Evolutionary conservation across 2,329 filamentous ascomycete genomes (phyloP).

Genomic region (Alternaria hordeiaustralica): DNA sequence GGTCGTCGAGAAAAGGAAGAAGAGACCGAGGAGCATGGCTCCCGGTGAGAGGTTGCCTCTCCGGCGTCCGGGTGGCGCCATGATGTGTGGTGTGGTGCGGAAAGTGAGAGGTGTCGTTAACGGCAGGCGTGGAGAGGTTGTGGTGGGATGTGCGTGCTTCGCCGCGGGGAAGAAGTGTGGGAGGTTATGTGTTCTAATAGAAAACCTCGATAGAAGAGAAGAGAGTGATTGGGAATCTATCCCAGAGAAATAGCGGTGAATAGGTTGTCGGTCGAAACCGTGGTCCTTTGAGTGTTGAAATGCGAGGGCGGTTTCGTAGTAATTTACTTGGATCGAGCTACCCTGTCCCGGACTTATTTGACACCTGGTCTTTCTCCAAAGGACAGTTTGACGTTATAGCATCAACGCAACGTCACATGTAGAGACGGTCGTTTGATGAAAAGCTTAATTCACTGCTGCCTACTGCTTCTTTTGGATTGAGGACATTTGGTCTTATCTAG

Average conservation of each 20-base stretch:
- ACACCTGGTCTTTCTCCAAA: slow-evolving; percentile 41
- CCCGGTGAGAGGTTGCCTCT: slow-evolving; percentile 50
- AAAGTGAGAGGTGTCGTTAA: slow-evolving; percentile 9
- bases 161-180: slow-evolving; percentile 17
- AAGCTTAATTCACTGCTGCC: slow-evolving; percentile 20
- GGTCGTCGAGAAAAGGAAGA: slow-evolving; percentile 62
- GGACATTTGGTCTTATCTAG: slow-evolving; percentile 8
- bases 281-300: slow-evolving; percentile 25
- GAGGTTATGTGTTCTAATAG: slow-evolving; percentile 11
- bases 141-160: slow-evolving; percentile 33
- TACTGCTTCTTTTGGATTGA: slow-evolving; percentile 4
- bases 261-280: slow-evolving; percentile 16
- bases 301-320: slow-evolving; percentile 23
- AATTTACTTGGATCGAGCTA: slow-evolving; percentile 27
- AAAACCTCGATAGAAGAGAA: slow-evolving; percentile 15
- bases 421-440: slow-evolving; percentile 15
- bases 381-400: slow-evolving; percentile 40
- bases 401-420: slow-evolving; percentile 21
- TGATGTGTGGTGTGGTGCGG: slow-evolving; percentile 40
- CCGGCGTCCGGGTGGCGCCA: slow-evolving; percentile 57
- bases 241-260: slow-evolving; percentile 21
- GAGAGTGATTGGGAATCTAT: slow-evolving; percentile 36
- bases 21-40: slow-evolving; percentile 58
- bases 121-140: slow-evolving; percentile 7
- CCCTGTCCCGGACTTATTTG: slow-evolving; percentile 29